Base-by-base conservation (phyloP, 2,329 filamentous ascomycete species). In the Macrophomina tecta region DNA sequence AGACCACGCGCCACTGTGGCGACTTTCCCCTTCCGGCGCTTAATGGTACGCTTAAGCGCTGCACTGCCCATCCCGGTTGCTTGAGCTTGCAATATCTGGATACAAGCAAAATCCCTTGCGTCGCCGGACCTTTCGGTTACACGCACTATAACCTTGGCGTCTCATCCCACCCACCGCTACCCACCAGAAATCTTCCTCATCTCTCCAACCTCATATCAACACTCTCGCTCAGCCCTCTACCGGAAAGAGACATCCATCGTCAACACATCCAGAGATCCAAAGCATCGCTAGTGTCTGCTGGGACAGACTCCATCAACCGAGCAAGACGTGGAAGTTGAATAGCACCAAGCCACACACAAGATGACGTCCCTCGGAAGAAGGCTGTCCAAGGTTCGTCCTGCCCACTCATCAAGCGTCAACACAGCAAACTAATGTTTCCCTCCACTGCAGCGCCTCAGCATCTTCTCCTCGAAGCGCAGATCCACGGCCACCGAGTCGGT, bases 11-110 rank as follows among this genome's bases (percentile, higher is more conserved):
- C 58, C 45, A 62, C 42, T 36, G 58, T 62, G 42, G 58, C 58
- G 18, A 62, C 45, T 28, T 40, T 62, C 58, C 45, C 30, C 58
- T 49, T 38, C 30, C 58, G 58, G 58, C 58, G 58, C 58, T 62
- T 62, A 49, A 7, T 23, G 32, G 16, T 12, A 18, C 32, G 6
- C 49, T 34, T 34, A 53, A 34, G 49, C 52, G n/a, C 9, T 49
- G 7, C 58, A 38, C 42, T 28, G 32, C 58, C 40, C 58, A 14
- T 7, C 40, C 56, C 28, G 52, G 42, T 38, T 48, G 55, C 40
- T 23, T 46, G 55, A 46, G 38, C 28, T 40, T 56, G 53, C 53
- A 56, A 56, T 56, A 40, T 56, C 30, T 32, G 42, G 30, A 46
- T 38, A 55, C 16, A 14, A 14, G 18, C 28, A 48, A 8, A 30